Conservation (phyloP, 176 grass and related monocot genomes). For the Tillandsia fasciculata region DNA sequence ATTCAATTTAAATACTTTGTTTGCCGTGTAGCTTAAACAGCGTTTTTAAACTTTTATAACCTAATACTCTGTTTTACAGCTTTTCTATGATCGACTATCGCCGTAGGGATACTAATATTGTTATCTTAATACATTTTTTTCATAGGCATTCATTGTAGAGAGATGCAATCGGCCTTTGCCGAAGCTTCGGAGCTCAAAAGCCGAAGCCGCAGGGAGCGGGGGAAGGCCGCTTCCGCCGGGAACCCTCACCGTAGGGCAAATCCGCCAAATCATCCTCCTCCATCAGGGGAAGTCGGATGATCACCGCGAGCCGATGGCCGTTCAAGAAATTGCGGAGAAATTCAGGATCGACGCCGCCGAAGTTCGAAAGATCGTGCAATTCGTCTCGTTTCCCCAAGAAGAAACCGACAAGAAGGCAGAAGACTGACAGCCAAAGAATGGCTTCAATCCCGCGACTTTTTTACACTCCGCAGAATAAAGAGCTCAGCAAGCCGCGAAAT, state of each 20-base stretch:
- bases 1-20: too few species aligned
- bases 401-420: constrained; percentile 22
- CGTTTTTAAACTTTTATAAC: too few species aligned
- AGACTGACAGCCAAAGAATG: background rate
- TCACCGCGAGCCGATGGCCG: constrained; percentile 34
- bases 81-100: too few species aligned
- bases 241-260: constrained; percentile 30
- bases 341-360: constrained; percentile 38
- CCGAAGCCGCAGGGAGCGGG: constrained; percentile 20
- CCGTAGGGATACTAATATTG: too few species aligned
- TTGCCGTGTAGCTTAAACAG: too few species aligned
- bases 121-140: background rate
- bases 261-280: constrained; percentile 53
- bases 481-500: too few species aligned
- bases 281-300: constrained; percentile 44
- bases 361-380: constrained; percentile 49
- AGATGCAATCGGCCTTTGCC: constrained; percentile 43
- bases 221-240: constrained; percentile 42
- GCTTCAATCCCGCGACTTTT: too few species aligned
- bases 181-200: constrained; percentile 43
- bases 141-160: constrained; percentile 45
- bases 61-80: too few species aligned
- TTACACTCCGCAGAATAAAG: too few species aligned
- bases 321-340: constrained; percentile 40
- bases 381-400: constrained; percentile 39